These are phyloP conservation scores for Beauveria bassiana DNA, from an alignment of 2,329 filamentous ascomycete genomes.

Conservation along the genomic window DNA sequence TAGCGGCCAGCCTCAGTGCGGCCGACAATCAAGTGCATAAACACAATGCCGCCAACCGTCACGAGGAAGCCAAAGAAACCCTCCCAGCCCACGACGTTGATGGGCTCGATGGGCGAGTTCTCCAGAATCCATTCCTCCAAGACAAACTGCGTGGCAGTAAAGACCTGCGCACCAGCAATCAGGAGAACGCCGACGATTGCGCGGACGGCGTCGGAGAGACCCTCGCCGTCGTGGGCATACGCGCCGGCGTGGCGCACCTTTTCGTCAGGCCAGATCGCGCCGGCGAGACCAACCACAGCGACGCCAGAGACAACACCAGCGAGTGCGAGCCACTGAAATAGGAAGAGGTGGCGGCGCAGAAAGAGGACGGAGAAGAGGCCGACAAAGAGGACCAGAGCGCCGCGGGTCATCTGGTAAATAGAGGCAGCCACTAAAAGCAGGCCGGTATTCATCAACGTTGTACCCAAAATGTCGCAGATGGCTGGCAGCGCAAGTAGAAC, in stretches of 20 bases:
- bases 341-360: slow-evolving; percentile 65
- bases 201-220: slow-evolving; percentile 25
- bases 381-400: slow-evolving; percentile 90
- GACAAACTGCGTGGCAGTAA: slow-evolving; percentile 94
- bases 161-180: slow-evolving; percentile 91
- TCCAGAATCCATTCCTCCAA: slow-evolving; percentile 87
- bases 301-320: slow-evolving; percentile 84
- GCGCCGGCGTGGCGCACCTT: slow-evolving; percentile 32
- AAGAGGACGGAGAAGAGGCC: slow-evolving; percentile 93
- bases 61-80: slow-evolving; percentile 82
- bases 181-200: slow-evolving; percentile 79
- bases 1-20: slow-evolving; percentile 63
- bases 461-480: slow-evolving; percentile 88
- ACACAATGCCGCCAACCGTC: slow-evolving; percentile 69
- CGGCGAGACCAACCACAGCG: slow-evolving; percentile 80
- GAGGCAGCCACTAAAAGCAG: slow-evolving; percentile 88
- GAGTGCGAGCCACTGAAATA: slow-evolving; percentile 91
- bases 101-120: slow-evolving; percentile 59
- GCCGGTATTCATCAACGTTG: slow-evolving; percentile 95
- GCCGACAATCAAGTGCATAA: slow-evolving; percentile 72
- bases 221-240: slow-evolving; percentile 24
- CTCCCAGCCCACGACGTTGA: slow-evolving; percentile 93
- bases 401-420: slow-evolving; percentile 98
- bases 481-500: slow-evolving; percentile 75
- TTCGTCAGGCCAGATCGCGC: slow-evolving; percentile 67